These are phyloP conservation scores for Tylopilus subfusipes DNA, from an alignment of 768 basidiomycete genomes.

Conservation along the genomic window DNA sequence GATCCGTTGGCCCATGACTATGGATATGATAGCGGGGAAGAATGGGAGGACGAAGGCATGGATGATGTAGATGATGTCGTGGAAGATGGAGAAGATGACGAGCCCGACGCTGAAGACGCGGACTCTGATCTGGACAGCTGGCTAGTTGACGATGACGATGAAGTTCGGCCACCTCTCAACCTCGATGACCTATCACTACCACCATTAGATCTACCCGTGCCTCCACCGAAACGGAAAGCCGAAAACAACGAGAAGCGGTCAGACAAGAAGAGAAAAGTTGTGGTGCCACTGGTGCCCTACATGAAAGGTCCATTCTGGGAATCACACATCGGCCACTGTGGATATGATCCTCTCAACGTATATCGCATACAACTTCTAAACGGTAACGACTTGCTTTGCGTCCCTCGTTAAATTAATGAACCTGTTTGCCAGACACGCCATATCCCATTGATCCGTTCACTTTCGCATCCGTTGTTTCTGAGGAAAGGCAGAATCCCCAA, in stretches of 20 bases:
- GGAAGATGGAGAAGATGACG: slow-evolving; percentile 58
- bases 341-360: slow-evolving; percentile 64
- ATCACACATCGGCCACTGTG: slow-evolving; percentile 57
- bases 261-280: slow-evolving; percentile 71
- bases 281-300: slow-evolving; percentile 76
- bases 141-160: slow-evolving; percentile 68
- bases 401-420: slow-evolving; percentile 3
- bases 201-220: slow-evolving; percentile 32
- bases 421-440: slow-evolving; percentile 53
- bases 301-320: slow-evolving; percentile 85
- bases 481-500: slow-evolving; percentile 29
- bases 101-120: slow-evolving; percentile 54
- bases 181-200: slow-evolving; percentile 36
- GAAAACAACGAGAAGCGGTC: slow-evolving; percentile 43
- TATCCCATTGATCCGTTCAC: slow-evolving; percentile 76
- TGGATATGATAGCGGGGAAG: slow-evolving; percentile 89
- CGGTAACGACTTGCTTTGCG: slow-evolving; percentile 44
- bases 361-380: slow-evolving; percentile 84
- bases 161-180: slow-evolving; percentile 45
- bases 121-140: slow-evolving; percentile 39
- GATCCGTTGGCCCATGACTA: slow-evolving; percentile 84
- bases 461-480: slow-evolving; percentile 52
- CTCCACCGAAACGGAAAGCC: slow-evolving; percentile 63
- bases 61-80: slow-evolving; percentile 77
- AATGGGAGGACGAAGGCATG: slow-evolving; percentile 88